Evolutionary conservation across 2,329 filamentous ascomycete species (phyloP), one percentile per base, ranked within the genome.

Genomic region (Metarhizium rileyi): DNA sequence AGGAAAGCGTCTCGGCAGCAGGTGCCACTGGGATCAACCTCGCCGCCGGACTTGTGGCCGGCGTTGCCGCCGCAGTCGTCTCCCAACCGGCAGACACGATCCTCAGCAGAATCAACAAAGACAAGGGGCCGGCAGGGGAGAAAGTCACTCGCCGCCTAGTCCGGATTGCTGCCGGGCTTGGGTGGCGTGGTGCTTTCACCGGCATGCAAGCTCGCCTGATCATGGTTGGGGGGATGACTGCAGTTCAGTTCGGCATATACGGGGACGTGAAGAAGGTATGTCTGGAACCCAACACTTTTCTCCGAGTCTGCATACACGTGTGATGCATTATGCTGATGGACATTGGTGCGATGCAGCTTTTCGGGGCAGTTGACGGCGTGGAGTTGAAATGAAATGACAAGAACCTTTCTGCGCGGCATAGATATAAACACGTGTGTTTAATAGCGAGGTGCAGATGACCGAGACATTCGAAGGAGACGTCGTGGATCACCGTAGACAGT

Each of bases 31-130:
- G 74, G 68, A 80, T 87, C 76, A 93, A 94, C 81, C 77, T 94
- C 80, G 69, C 69, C 60, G 69, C 70, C 52, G 70, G 70, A 68
- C 66, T 73, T 56, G 64, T 72, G 53, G 70, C 70, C 55, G 70
- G 88, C 86, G 88, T 94, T 74, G 88, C 87, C 62, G 88, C 88
- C 61, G 88, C 88, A 66, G 68, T 91, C 61, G 80, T 94, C 67
- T 94, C 88, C 56, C 88, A 94, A 76, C 88, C 88, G 61, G 88
- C 88, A 68, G 88, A 94, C 70, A 94, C 88, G 66, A 94, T 94
- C 88, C 83, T 94, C 57, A 86, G 81, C 74, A 93, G 91, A 81
- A 93, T 94, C 79, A 94, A 94, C 86, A 93, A 93, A 85, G 88
- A 85, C 73, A 83, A 88, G 77, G 88, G 86, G 72, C 76, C 82